Percentiles rank a stretch among this genome's conserved stretches.
Evolutionary conservation across 495 filamentous ascomycete species (phyloP).

Genomic region (Jackrogersella multiformis): DNA sequence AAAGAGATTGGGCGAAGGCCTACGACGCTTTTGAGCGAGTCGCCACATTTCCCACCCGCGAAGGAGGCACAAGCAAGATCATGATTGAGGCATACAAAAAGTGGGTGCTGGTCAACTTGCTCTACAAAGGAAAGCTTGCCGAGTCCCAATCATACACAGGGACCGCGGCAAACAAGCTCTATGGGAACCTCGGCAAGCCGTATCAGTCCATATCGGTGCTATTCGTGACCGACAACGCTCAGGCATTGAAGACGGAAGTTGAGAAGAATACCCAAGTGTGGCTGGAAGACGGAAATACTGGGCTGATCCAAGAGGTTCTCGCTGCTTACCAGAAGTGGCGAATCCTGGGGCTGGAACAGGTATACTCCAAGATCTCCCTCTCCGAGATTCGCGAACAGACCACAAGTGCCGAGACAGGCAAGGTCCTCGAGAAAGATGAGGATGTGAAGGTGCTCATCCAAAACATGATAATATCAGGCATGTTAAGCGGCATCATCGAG

Average conservation of each 20-base stretch:
- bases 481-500: slow-evolving; percentile 64
- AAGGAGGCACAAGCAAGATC: slow-evolving; percentile 70
- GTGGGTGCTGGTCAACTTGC: slow-evolving; percentile 81
- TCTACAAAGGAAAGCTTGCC: slow-evolving; percentile 72
- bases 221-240: slow-evolving; percentile 69
- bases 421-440: slow-evolving; percentile 59
- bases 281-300: slow-evolving; percentile 62
- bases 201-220: slow-evolving; percentile 74
- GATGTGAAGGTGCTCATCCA: slow-evolving; percentile 57
- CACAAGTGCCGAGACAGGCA: slow-evolving; percentile 58
- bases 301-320: slow-evolving; percentile 58
- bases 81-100: slow-evolving; percentile 95
- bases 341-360: slow-evolving; percentile 53
- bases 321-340: slow-evolving; percentile 60
- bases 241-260: slow-evolving; percentile 66
- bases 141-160: slow-evolving; percentile 51
- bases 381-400: slow-evolving; percentile 59
- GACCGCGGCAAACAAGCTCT: slow-evolving; percentile 62
- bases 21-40: slow-evolving; percentile 74
- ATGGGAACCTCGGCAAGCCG: slow-evolving; percentile 68
- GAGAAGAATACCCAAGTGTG: slow-evolving; percentile 61
- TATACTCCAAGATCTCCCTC: slow-evolving; percentile 63
- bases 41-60: slow-evolving; percentile 68
- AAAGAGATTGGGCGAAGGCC: slow-evolving; percentile 77
- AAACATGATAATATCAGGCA: slow-evolving; percentile 66